Percentiles rank a stretch among this genome's conserved stretches.
phyloP scores from a whole-genome alignment of 129 eudicot genomes.

The Heracleum sosnowskyi region DNA sequence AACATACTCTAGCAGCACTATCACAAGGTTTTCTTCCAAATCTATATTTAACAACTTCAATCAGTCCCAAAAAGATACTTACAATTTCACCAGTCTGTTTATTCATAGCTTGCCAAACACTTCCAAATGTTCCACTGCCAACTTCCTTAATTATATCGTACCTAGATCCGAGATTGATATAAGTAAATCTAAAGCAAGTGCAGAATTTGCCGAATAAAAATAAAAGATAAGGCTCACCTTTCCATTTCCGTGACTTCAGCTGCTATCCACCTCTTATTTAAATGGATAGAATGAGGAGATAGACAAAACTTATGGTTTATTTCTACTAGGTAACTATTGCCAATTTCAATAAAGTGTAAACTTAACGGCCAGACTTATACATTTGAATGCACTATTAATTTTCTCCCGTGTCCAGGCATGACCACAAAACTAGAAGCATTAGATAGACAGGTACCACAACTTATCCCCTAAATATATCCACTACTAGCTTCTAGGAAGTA shows the following conservation, averaged over 20 bases:
- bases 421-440: conserved; percentile 30
- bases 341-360: conserved; percentile 24
- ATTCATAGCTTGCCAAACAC: conserved; percentile 88
- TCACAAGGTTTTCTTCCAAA: not conserved
- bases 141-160: conserved; percentile 83
- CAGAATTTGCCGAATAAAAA: not conserved
- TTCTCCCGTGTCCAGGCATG: conserved; percentile 22
- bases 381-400: conserved; percentile 32
- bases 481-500: conserved; percentile 17
- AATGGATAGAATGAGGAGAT: conserved; percentile 23
- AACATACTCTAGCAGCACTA: not conserved
- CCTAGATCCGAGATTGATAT: conserved; percentile 25
- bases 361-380: conserved; percentile 38
- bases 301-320: conserved; percentile 19
- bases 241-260: conserved; percentile 58
- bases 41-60: not conserved
- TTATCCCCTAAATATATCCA: conserved; percentile 30
- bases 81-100: conserved; percentile 96
- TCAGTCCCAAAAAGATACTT: conserved; percentile 18
- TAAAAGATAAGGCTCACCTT: conserved; percentile 42
- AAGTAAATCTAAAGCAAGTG: not conserved
- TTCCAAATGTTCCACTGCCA: conserved; percentile 97
- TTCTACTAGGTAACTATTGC: conserved; percentile 29
- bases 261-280: conserved; percentile 43
- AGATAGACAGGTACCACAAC: conserved; percentile 45